Conservation (phyloP, 768 basidiomycete species). For the Boletellus sp. region DNA sequence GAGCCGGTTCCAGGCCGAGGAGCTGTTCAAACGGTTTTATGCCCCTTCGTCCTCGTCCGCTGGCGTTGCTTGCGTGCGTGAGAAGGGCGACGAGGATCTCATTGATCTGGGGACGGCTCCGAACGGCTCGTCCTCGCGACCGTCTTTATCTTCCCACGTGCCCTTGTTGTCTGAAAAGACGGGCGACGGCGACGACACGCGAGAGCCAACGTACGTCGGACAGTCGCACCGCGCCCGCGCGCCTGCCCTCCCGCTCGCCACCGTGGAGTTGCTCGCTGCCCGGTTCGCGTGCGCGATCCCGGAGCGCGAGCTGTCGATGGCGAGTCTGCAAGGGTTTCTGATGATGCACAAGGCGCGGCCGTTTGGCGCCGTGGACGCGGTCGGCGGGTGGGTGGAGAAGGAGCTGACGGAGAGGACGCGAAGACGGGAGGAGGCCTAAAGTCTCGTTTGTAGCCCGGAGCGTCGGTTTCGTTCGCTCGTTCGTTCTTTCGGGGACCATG, state of each 20-base stretch:
- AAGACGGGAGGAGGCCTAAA: neutral
- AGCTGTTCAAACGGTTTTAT: constrained; percentile 69
- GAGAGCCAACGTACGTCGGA: constrained; percentile 8
- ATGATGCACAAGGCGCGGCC: constrained; percentile 67
- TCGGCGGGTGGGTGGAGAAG: constrained; percentile 48
- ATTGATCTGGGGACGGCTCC: constrained; percentile 8
- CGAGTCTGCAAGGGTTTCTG: constrained; percentile 53
- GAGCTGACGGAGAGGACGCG: constrained; percentile 25
- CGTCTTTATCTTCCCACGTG: neutral
- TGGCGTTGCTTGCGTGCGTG: too few relatives aligned
- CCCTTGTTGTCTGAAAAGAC: constrained; percentile 16
- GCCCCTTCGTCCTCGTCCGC: constrained; percentile 32
- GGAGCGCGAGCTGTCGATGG: constrained; percentile 41
- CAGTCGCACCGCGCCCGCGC: constrained; percentile 33
- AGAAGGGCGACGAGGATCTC: neutral
- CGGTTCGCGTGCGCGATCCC: constrained; percentile 55
- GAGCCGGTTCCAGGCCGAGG: constrained; percentile 60
- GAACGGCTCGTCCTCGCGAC: too few relatives aligned
- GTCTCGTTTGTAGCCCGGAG: too few relatives aligned
- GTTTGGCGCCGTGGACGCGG: constrained; percentile 46
- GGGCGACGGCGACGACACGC: neutral
- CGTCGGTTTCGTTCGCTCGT: too few relatives aligned
- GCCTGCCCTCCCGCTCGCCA: constrained; percentile 38
- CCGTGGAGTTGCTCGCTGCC: constrained; percentile 46
- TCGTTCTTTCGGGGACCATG: too few relatives aligned